Conservation (phyloP, 306 rosid species). For the Betula pendula region DNA sequence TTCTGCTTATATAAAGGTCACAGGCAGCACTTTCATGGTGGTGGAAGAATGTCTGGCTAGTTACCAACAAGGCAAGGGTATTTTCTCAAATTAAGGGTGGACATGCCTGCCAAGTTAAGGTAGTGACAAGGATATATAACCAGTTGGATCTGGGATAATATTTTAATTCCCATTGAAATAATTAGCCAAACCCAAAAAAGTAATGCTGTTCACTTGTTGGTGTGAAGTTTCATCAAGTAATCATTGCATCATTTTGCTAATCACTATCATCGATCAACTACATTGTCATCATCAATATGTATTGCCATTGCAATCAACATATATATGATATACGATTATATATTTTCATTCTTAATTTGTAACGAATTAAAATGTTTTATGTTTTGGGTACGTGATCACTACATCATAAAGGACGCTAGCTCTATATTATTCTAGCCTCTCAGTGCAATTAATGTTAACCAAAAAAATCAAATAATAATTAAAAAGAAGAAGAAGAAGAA, state of each 20-base stretch:
- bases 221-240: slow-evolving; percentile 34
- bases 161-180: slow-evolving; percentile 6
- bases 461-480: too few species aligned
- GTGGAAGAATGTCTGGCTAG: not conserved
- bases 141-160: not conserved
- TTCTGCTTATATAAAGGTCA: too few species aligned
- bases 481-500: too few species aligned
- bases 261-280: slow-evolving; percentile 31
- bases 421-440: too few species aligned
- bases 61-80: not conserved
- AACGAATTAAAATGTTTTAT: not conserved
- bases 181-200: slow-evolving; percentile 16
- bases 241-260: slow-evolving; percentile 45
- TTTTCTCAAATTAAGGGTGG: not conserved
- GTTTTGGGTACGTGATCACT: not conserved
- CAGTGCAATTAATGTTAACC: too few species aligned
- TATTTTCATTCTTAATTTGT: not conserved
- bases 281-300: slow-evolving; percentile 19
- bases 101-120: not conserved
- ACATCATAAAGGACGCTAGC: too few species aligned
- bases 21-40: too few species aligned
- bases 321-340: not conserved
- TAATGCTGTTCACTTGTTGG: not conserved
- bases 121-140: too few species aligned
- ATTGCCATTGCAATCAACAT: slow-evolving; percentile 9